These are phyloP conservation scores for Annulohypoxylon moriforme DNA, from an alignment of 495 filamentous ascomycete species.

Conservation along the genomic window DNA sequence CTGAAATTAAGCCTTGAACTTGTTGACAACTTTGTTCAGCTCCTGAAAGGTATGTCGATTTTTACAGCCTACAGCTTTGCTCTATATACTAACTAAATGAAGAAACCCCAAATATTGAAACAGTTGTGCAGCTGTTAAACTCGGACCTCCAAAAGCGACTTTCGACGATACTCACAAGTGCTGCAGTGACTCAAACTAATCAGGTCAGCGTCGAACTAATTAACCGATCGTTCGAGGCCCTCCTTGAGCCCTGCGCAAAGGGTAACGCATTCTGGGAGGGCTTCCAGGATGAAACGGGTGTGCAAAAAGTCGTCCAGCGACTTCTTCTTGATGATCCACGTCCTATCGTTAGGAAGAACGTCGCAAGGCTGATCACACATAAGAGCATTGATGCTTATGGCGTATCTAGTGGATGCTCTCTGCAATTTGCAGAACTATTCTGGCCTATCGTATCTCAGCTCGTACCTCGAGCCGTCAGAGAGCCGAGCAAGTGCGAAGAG, in stretches of 20 bases:
- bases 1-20: conserved; percentile 56
- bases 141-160: conserved; percentile 51
- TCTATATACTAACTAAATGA: conserved; percentile 13
- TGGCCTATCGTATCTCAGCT: conserved; percentile 62
- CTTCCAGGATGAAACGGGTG: conserved; percentile 57
- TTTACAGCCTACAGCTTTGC: background rate
- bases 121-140: conserved; percentile 45
- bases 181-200: conserved; percentile 39
- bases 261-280: conserved; percentile 68
- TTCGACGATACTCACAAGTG: conserved; percentile 49
- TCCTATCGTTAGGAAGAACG: conserved; percentile 53
- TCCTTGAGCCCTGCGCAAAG: conserved; percentile 73
- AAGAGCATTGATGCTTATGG: conserved; percentile 37
- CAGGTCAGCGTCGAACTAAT: conserved; percentile 57
- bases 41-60: conserved; percentile 56
- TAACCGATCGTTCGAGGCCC: conserved; percentile 66
- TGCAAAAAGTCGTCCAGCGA: conserved; percentile 48
- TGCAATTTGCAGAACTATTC: conserved; percentile 56
- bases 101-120: conserved; percentile 39
- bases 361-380: conserved; percentile 52
- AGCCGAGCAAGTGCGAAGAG: conserved; percentile 57
- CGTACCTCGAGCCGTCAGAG: conserved; percentile 51
- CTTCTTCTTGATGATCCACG: conserved; percentile 59
- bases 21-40: conserved; percentile 54
- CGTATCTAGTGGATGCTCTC: conserved; percentile 34